Conservation (phyloP, 352 stramenopile species). For the Phytophthora hybrid region DNA sequence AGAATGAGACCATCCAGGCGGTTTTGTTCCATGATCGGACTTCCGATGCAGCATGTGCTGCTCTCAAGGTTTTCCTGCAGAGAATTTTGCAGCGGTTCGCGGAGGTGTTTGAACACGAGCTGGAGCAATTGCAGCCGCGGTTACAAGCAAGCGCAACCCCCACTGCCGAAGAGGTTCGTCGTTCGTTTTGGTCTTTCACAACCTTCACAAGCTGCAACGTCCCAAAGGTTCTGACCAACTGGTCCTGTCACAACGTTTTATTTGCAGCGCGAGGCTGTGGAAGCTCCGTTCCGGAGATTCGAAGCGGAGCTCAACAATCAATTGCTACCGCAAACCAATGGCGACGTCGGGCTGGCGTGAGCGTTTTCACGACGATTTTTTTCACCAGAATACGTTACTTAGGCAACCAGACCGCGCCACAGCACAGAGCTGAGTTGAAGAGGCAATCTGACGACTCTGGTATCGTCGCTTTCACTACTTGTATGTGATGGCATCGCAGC, state of each 20-base stretch:
- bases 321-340: slow-evolving; percentile 32
- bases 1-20: slow-evolving; percentile 65
- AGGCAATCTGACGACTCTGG: background rate
- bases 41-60: slow-evolving; percentile 50
- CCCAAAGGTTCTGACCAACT: slow-evolving; percentile 7
- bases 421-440: background rate
- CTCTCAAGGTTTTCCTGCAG: slow-evolving; percentile 70
- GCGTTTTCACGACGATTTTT: slow-evolving; percentile 5
- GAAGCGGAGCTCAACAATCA: slow-evolving; percentile 41
- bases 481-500: slow-evolving; percentile 17
- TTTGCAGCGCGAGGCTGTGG: slow-evolving; percentile 44
- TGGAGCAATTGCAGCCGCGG: slow-evolving; percentile 54
- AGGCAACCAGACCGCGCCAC: slow-evolving; percentile 3
- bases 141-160: slow-evolving; percentile 53
- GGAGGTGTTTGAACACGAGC: slow-evolving; percentile 49
- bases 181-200: background rate
- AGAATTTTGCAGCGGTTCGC: slow-evolving; percentile 60
- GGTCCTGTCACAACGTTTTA: background rate
- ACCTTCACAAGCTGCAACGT: background rate
- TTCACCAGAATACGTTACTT: slow-evolving; percentile 25
- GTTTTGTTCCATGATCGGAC: slow-evolving; percentile 85
- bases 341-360: background rate
- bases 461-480: slow-evolving; percentile 11
- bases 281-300: slow-evolving; percentile 47
- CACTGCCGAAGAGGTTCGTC: slow-evolving; percentile 42